A percentile compares a stretch with the other conserved stretches of the same genome.
phyloP scores from a whole-genome alignment of 2,329 filamentous ascomycete species.

The Cercospora sp. region DNA sequence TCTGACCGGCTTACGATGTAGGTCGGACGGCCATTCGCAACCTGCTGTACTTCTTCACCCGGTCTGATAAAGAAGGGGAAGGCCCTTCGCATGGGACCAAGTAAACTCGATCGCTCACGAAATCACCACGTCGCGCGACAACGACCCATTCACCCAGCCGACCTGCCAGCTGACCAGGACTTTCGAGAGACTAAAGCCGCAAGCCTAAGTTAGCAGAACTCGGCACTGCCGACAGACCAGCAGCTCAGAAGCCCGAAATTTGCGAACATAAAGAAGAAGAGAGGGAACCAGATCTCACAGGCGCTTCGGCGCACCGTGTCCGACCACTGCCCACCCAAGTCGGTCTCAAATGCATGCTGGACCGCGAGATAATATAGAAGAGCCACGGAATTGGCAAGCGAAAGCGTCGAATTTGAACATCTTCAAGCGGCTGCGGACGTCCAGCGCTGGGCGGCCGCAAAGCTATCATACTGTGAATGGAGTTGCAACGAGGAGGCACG shows the following conservation, averaged over 20 bases:
- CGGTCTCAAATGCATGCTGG: constrained; percentile 12
- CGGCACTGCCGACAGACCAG: background rate
- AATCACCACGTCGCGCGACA: background rate
- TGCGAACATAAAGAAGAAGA: background rate
- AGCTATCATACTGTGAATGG: constrained; percentile 36
- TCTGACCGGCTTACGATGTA: background rate
- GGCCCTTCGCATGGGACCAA: background rate
- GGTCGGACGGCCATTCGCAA: background rate
- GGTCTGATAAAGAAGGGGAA: background rate
- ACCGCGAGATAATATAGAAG: background rate
- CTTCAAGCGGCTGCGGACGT: constrained; percentile 25
- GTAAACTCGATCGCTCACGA: background rate
- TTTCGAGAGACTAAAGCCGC: background rate
- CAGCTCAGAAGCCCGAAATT: background rate
- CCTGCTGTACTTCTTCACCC: background rate
- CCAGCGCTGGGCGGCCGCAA: constrained; percentile 32
- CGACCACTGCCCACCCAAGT: background rate
- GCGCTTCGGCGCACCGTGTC: constrained; percentile 7
- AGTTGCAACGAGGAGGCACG: constrained; percentile 26
- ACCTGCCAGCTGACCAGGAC: background rate
- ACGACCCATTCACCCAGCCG: background rate
- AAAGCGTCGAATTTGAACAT: constrained; percentile 28
- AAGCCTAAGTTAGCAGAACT: background rate
- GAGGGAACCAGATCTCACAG: background rate
- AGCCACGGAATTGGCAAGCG: background rate